Evolutionary conservation across 2,329 filamentous ascomycete genomes (phyloP), one percentile per base, ranked within the genome.

Genomic region (Xylaria digitata): DNA sequence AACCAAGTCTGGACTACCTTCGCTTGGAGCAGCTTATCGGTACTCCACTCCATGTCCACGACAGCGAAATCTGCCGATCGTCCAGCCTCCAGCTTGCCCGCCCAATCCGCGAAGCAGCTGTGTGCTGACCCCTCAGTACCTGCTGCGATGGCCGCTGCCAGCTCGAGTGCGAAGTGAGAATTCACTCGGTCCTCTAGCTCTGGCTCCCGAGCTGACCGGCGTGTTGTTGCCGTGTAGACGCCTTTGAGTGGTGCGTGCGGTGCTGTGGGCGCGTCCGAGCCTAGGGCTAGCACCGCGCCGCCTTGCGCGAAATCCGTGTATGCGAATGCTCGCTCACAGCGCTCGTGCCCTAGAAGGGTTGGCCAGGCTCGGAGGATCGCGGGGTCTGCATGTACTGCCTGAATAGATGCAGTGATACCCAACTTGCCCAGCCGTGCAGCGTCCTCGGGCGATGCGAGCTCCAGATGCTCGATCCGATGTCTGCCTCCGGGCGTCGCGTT

Each of bases 381-480:
- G 0, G 89, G 89, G 65, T 88, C 86, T 0, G 85, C 81, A 68
- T 89, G 86, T 0, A 88, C 86, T 0, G 86, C 84, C 71, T 88
- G 86, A 17, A 88, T 81, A 0, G 84, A 87, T 0, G 86, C 86
- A 0, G 85, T 88, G 77, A 91, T 89, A 55, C 88, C 87, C 3
- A 89, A 78, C 26, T 79, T 73, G 6, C 87, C 88, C 0, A 91
- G 82, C 0, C 88, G 80, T 1, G 73, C 79, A 0, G 86, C 88
- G 70, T 90, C 89, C 63, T 81, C 79, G 0, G 81, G 80, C 0
- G 82, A 82, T 0, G 87, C 81, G 34, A 91, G 81, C 74, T 91
- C 89, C 3, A 91, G 79, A 73, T 91, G 89, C 77, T 91, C 89
- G 70, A 91, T 87, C 17, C 89, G 83, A 57, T 89, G 89, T 2